Percentiles rank a stretch among this genome's conserved stretches.
These are phyloP conservation scores for Phytopythium ostracodes DNA, from an alignment of 352 stramenopile species.

Conservation along the genomic window DNA sequence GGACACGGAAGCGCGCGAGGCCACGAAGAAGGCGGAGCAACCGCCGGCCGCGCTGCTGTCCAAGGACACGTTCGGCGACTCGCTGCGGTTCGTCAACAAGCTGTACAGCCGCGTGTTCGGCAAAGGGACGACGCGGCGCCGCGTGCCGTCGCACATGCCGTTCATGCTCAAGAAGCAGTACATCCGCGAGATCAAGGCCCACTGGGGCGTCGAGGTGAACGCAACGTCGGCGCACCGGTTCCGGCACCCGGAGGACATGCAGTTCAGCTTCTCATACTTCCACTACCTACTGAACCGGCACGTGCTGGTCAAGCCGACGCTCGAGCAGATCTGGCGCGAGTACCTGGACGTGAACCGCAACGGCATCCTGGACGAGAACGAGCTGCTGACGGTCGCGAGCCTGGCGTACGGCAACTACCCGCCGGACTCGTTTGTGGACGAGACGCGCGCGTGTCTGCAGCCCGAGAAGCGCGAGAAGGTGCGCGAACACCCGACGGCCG, in stretches of 20 bases:
- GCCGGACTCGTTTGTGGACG: conserved; percentile 54
- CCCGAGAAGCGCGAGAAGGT: conserved; percentile 73
- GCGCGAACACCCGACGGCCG: conserved; percentile 47
- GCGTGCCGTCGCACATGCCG: conserved; percentile 94
- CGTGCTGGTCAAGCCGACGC: conserved; percentile 66
- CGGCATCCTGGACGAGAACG: conserved; percentile 87
- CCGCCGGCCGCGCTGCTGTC: conserved; percentile 46
- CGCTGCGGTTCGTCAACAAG: conserved; percentile 90
- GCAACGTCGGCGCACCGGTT: conserved; percentile 88
- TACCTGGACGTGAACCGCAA: conserved; percentile 92
- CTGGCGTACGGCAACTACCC: conserved; percentile 73
- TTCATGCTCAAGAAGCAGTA: conserved; percentile 89
- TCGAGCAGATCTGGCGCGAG: conserved; percentile 79
- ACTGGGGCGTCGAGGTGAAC: conserved; percentile 66
- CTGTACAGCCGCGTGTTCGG: conserved; percentile 90
- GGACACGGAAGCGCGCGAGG: not conserved
- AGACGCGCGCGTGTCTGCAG: conserved; percentile 66
- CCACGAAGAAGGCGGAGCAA: conserved; percentile 12
- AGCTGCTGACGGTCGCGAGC: conserved; percentile 87
- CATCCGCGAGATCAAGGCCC: conserved; percentile 88
- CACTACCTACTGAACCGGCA: conserved; percentile 91
- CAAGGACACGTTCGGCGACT: conserved; percentile 91
- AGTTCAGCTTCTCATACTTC: conserved; percentile 95
- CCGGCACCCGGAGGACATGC: conserved; percentile 90
- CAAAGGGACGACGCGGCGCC: conserved; percentile 55